phyloP scores from a whole-genome alignment of 371 early-diverging fungal genomes.

The Zancudomyces culisetae region DNA sequence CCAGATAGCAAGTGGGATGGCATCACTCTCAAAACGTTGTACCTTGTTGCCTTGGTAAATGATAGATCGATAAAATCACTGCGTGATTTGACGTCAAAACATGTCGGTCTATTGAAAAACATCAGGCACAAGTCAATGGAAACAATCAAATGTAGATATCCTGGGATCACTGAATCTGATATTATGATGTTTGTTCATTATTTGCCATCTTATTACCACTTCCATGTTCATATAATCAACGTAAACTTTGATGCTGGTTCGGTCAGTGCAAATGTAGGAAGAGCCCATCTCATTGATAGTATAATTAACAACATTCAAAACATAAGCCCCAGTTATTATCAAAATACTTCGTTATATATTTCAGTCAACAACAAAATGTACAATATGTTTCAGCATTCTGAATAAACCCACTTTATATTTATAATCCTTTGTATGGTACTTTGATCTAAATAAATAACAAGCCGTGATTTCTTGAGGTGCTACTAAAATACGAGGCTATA shows the following conservation, averaged over 20 bases:
- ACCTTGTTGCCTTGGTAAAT: slow-evolving; percentile 42
- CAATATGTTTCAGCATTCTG: too few relatives aligned
- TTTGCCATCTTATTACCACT: slow-evolving; percentile 67
- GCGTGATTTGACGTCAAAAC: slow-evolving; percentile 34
- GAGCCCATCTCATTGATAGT: slow-evolving; percentile 52
- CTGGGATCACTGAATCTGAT: slow-evolving; percentile 24
- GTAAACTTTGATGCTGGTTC: slow-evolving; percentile 35
- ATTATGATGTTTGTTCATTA: slow-evolving; percentile 64
- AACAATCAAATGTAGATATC: slow-evolving; percentile 28
- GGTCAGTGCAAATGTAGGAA: slow-evolving; percentile 35
- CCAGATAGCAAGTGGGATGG: slow-evolving; percentile 71
- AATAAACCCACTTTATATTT: too few relatives aligned
- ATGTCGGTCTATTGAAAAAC: slow-evolving; percentile 42
- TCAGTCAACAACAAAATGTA: too few relatives aligned
- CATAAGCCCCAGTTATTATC: slow-evolving; percentile 31
- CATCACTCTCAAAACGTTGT: slow-evolving; percentile 33
- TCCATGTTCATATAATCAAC: slow-evolving; percentile 65
- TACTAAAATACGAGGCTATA: too few relatives aligned
- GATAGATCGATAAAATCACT: slow-evolving; percentile 34
- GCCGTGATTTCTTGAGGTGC: too few relatives aligned
- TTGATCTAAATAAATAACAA: too few relatives aligned
- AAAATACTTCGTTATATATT: too few relatives aligned
- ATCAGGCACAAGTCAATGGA: slow-evolving; percentile 28
- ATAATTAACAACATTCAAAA: slow-evolving; percentile 45
- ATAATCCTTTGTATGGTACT: too few relatives aligned